phyloP scores from a whole-genome alignment of 352 stramenopile species.

The Phytophthora citricola region DNA sequence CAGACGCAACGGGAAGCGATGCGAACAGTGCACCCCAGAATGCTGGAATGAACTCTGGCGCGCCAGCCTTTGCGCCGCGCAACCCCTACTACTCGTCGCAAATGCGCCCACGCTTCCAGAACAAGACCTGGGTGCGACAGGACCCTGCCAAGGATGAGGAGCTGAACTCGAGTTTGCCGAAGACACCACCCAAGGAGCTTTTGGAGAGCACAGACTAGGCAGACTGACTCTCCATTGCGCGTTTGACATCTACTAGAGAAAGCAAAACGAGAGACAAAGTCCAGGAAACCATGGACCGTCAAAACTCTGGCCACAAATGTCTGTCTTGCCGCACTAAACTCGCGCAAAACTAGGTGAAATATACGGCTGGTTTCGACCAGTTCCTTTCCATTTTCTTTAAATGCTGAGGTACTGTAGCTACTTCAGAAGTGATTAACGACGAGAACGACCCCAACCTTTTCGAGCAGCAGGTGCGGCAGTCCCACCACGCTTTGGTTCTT shows the following conservation, averaged over 20 bases:
- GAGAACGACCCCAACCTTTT: constrained; percentile 73
- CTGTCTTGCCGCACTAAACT: background rate
- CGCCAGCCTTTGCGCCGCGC: constrained; percentile 53
- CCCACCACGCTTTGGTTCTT: constrained; percentile 27
- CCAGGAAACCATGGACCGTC: constrained; percentile 3
- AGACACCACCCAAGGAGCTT: constrained; percentile 72
- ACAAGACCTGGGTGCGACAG: constrained; percentile 88
- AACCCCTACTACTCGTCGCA: constrained; percentile 76
- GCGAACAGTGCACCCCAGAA: constrained; percentile 13
- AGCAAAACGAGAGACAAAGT: constrained; percentile 1
- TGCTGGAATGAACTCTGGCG: constrained; percentile 38
- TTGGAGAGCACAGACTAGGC: constrained; percentile 46
- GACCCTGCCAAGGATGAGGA: constrained; percentile 78
- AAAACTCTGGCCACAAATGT: background rate
- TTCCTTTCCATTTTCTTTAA: constrained; percentile 12
- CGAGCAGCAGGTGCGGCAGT: constrained; percentile 40
- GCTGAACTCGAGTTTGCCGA: constrained; percentile 74
- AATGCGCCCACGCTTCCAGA: constrained; percentile 87
- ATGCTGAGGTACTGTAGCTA: background rate
- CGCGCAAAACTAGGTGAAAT: constrained; percentile 23
- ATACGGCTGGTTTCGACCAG: constrained; percentile 16
- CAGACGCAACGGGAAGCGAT: constrained; percentile 22
- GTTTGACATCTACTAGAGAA: constrained; percentile 11
- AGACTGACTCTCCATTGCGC: background rate
- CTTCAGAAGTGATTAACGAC: constrained; percentile 41